These are phyloP conservation scores for Macrophomina tecta DNA, from an alignment of 2,329 filamentous ascomycete species.

Conservation along the genomic window DNA sequence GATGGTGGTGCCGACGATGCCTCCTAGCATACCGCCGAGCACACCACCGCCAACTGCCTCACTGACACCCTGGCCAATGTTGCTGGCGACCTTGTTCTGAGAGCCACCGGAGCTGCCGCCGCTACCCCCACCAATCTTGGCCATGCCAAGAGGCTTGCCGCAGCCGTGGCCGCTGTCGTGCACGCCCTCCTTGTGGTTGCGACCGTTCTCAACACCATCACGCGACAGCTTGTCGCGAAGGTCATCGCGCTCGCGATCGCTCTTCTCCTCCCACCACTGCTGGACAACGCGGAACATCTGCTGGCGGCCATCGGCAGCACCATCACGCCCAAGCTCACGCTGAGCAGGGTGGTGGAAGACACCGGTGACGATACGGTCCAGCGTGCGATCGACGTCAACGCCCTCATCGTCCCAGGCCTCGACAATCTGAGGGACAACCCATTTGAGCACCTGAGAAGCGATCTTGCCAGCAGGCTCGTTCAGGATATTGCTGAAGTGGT, in stretches of 20 bases:
- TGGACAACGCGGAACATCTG: slow-evolving; percentile 81
- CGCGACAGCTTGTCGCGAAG: slow-evolving; percentile 79
- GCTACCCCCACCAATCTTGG: slow-evolving; percentile 53
- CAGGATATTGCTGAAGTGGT: slow-evolving; percentile 88
- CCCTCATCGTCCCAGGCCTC: slow-evolving; percentile 81
- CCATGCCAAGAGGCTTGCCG: slow-evolving; percentile 76
- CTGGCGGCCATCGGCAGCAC: slow-evolving; percentile 71
- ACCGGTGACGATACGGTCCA: slow-evolving; percentile 79
- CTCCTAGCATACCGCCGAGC: slow-evolving; percentile 73
- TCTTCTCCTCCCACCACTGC: slow-evolving; percentile 80
- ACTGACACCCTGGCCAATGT: slow-evolving; percentile 60
- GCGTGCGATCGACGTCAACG: slow-evolving; percentile 70
- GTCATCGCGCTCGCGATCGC: slow-evolving; percentile 65
- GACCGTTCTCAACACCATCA: slow-evolving; percentile 74
- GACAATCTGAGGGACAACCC: slow-evolving; percentile 90
- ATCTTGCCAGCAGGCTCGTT: slow-evolving; percentile 88
- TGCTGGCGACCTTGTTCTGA: slow-evolving; percentile 39
- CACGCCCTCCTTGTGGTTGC: slow-evolving; percentile 87
- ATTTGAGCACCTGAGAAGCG: slow-evolving; percentile 77
- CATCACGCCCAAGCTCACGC: slow-evolving; percentile 71
- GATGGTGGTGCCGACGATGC: slow-evolving; percentile 67
- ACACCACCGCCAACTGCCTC: slow-evolving; percentile 69
- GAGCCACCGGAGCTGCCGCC: slow-evolving; percentile 40
- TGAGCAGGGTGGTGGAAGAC: slow-evolving; percentile 90
- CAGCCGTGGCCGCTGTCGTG: slow-evolving; percentile 86